phyloP scores from a whole-genome alignment of 495 filamentous ascomycete genomes.

The Amorphotheca resinae region DNA sequence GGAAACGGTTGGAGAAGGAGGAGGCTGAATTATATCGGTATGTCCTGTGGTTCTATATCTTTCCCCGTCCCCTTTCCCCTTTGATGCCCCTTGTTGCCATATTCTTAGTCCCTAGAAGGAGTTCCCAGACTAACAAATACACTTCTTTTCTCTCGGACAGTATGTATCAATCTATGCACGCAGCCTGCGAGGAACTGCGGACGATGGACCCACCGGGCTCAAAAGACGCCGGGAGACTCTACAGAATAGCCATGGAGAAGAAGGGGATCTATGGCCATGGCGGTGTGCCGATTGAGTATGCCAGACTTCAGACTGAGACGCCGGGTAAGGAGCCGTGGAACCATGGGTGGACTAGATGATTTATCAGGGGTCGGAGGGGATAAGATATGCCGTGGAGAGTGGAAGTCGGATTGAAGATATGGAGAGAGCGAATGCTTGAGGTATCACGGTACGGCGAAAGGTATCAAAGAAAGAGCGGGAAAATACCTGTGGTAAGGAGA shows the following conservation, averaged over 20 bases:
- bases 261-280: conserved; percentile 53
- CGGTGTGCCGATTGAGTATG: conserved; percentile 78
- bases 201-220: conserved; percentile 38
- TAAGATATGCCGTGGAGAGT: no score
- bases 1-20: conserved; percentile 44
- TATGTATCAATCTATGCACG: conserved; percentile 63
- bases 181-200: conserved; percentile 72
- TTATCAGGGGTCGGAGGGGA: no score
- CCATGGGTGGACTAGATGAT: conserved; percentile 46
- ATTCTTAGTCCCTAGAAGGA: no score
- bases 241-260: conserved; percentile 76
- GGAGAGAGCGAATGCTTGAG: no score
- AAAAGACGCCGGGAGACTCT: conserved; percentile 63
- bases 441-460: no score
- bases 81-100: no score
- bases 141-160: conserved; percentile 13
- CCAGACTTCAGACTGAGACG: conserved; percentile 66
- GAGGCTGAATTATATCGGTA: conserved; percentile 55
- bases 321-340: conserved; percentile 67
- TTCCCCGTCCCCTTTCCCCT: no score
- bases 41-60: no score
- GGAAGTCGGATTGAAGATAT: no score
- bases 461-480: not conserved
- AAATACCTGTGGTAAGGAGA: not conserved
- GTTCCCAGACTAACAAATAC: no score